phyloP scores from a whole-genome alignment of 257 asterid species.

The Nicotiana paniculata region DNA sequence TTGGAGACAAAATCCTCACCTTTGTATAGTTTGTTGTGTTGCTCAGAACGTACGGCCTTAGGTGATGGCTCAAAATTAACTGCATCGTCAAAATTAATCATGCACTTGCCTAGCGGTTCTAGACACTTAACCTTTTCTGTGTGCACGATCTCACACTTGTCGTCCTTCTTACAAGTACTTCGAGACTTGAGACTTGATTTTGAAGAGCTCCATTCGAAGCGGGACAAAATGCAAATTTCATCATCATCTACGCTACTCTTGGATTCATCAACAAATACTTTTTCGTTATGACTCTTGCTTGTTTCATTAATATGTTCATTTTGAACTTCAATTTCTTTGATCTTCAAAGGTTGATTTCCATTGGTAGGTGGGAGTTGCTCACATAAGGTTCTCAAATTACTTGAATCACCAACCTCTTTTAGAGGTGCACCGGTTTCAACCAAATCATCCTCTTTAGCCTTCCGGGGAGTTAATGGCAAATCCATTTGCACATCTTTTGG shows the following conservation, averaged over 20 bases:
- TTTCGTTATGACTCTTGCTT: neutral
- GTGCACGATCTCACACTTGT: neutral
- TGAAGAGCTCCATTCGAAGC: constrained; percentile 1
- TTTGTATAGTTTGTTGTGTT: neutral
- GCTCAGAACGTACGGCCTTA: neutral
- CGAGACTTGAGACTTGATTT: neutral
- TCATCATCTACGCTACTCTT: neutral
- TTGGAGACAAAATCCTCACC: neutral
- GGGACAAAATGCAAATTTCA: constrained; percentile 6
- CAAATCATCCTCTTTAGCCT: neutral
- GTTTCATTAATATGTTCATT: neutral
- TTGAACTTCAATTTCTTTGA: neutral
- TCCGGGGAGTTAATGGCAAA: neutral
- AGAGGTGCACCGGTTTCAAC: neutral
- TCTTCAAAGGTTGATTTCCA: neutral
- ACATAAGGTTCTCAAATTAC: neutral
- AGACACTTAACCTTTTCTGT: neutral
- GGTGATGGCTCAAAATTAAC: neutral
- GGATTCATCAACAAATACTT: neutral
- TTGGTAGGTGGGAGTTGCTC: neutral
- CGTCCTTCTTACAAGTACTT: neutral
- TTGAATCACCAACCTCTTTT: neutral
- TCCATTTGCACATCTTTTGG: neutral
- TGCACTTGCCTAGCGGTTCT: neutral
- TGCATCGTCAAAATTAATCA: neutral